Conservation (phyloP, 2,329 filamentous ascomycete species). For the Neofusicoccum parvum region DNA sequence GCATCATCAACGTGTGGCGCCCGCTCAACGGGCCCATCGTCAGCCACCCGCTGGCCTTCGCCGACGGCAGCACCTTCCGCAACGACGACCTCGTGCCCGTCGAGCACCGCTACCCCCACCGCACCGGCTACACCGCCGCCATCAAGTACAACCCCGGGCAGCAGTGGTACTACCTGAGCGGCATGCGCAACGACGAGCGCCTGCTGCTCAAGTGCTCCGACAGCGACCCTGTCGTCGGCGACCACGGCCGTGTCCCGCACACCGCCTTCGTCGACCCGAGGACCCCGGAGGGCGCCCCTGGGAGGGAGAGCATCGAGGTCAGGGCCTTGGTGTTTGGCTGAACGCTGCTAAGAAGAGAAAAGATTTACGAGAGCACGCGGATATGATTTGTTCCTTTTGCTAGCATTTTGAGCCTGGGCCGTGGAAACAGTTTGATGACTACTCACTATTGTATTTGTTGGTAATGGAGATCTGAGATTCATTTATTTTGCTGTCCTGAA, state of each 20-base stretch:
- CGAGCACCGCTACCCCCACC: slow-evolving; percentile 72
- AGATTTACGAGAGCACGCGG: background rate
- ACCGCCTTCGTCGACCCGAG: slow-evolving; percentile 70
- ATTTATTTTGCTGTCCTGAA: too few species aligned
- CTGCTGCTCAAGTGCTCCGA: slow-evolving; percentile 79
- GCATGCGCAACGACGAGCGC: slow-evolving; percentile 74
- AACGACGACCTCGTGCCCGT: slow-evolving; percentile 70
- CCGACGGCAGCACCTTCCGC: slow-evolving; percentile 56
- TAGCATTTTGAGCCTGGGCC: background rate
- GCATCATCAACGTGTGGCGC: slow-evolving; percentile 88
- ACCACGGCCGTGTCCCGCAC: slow-evolving; percentile 53
- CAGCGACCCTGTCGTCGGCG: slow-evolving; percentile 50
- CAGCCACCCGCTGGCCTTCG: slow-evolving; percentile 59
- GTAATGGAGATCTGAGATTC: too few species aligned
- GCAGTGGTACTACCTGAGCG: slow-evolving; percentile 78
- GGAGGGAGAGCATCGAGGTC: slow-evolving; percentile 87
- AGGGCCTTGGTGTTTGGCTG: slow-evolving; percentile 78
- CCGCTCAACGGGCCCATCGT: slow-evolving; percentile 61
- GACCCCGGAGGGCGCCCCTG: slow-evolving; percentile 68
- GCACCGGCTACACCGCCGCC: slow-evolving; percentile 73
- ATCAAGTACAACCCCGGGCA: slow-evolving; percentile 65
- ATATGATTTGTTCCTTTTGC: background rate
- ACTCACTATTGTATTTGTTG: background rate
- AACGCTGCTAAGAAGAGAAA: background rate
- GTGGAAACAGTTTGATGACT: background rate